A percentile compares a stretch with the other conserved stretches of the same genome.
Evolutionary conservation across 2,329 filamentous ascomycete species (phyloP).

Genomic region (Scedosporium dehoogii): DNA sequence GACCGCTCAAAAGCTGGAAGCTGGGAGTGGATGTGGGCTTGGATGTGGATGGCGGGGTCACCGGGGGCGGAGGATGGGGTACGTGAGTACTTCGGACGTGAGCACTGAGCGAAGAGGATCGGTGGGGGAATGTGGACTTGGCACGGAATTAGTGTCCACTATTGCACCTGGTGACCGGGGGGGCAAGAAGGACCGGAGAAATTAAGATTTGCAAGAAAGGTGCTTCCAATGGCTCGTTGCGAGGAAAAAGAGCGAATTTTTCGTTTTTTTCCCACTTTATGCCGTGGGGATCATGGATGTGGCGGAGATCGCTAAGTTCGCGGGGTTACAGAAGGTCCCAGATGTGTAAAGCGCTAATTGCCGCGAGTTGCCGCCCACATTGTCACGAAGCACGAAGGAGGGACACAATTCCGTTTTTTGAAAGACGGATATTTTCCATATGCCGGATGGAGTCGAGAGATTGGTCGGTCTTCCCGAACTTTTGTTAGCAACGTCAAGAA

Average conservation of each 20-base stretch:
- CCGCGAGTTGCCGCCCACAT: background rate
- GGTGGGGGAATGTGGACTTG: background rate
- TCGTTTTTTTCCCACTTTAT: constrained; percentile 2
- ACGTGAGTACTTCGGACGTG: background rate
- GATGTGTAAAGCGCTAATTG: constrained; percentile 3
- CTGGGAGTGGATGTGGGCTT: too few species aligned
- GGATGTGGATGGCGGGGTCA: too few species aligned
- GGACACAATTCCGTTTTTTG: too few species aligned
- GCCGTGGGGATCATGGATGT: background rate
- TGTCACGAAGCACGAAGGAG: too few species aligned
- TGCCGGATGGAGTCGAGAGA: too few species aligned
- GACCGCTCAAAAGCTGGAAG: too few species aligned
- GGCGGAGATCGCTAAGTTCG: background rate
- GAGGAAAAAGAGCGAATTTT: background rate
- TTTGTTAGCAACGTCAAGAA: too few species aligned
- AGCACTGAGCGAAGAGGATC: background rate
- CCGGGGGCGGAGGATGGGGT: too few species aligned
- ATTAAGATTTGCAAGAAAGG: background rate
- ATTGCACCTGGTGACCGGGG: background rate
- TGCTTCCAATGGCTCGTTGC: background rate
- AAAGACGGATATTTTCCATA: too few species aligned
- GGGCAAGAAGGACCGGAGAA: background rate
- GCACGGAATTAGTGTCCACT: background rate
- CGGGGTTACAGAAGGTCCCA: background rate
- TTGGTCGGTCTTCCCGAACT: too few species aligned